Base-by-base conservation (phyloP, 352 stramenopile genomes). In the Globisporangium lucens region DNA sequence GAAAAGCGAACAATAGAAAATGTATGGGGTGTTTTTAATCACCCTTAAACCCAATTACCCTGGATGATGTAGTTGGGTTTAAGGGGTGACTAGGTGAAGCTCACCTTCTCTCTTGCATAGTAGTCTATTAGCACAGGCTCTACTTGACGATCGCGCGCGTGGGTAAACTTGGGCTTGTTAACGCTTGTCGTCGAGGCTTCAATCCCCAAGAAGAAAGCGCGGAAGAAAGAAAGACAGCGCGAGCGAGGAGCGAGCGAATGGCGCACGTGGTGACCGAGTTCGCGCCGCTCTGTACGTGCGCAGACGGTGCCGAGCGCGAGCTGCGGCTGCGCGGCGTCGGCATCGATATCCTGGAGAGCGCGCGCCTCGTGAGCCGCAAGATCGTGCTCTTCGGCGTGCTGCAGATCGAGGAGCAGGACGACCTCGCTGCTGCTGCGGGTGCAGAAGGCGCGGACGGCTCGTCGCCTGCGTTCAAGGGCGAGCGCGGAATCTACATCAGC, bases 261-360 rank as follows among this genome's bases (percentile, higher is more conserved):
- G 57, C 57, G 57, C 57, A 55, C 8, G 36, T 35, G 36, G 57
- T 47, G 41, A 47, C 36, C 57, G 57, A 63, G 74, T 71, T 87
- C 12, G 78, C 89, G 68, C 85, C 85, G 81, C 72, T 93, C 38
- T 86, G 78, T 66, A 91, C 82, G 73, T 75, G 63, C 67, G 57
- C 72, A 15, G 60, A 66, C 6, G 55, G 67, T 30, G 70, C 35
- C 0, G 56, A 67, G 20, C 56, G 68, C 56, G 68, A 75, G n/a
- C 62, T 89, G 51, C 79, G 66, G 1, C 71, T 93, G 58, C 79
- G 78, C 59, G 66, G 71, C 29, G 75, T 53, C 0, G 85, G 75
- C 36, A 73, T 88, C 3, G 74, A 87, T 24, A 46, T 91, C 41
- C 73, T 93, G 6, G 76, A 86, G 52, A 69, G 76, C 29, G n/a